Evolutionary conservation across 768 basidiomycete genomes (phyloP).

Genomic region (Boletus vermiculosoides): DNA sequence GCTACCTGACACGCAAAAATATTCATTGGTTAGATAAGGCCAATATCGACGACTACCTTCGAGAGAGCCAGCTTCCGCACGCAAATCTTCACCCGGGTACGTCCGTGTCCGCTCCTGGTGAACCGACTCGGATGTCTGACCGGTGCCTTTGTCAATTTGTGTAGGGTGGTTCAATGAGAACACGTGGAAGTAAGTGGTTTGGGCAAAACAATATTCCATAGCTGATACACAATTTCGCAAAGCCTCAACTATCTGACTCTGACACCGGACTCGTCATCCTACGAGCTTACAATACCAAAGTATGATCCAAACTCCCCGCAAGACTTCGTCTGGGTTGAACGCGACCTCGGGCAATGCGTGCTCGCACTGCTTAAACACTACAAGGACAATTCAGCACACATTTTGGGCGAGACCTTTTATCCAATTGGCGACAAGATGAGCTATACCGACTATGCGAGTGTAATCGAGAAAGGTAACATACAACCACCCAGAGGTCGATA

Average conservation of each 20-base stretch:
- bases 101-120: not conserved
- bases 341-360: slow-evolving; percentile 23
- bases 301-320: slow-evolving; percentile 19
- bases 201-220: not conserved
- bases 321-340: slow-evolving; percentile 25
- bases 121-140: no score
- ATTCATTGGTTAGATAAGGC: slow-evolving; percentile 21
- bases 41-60: slow-evolving; percentile 24
- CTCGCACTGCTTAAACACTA: slow-evolving; percentile 27
- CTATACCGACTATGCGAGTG: slow-evolving; percentile 14
- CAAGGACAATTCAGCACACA: slow-evolving; percentile 15
- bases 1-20: not conserved
- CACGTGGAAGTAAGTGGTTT: no score
- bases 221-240: not conserved
- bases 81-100: no score
- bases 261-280: slow-evolving; percentile 12
- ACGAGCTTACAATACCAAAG: slow-evolving; percentile 20
- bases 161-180: slow-evolving; percentile 22
- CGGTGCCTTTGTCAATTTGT: no score
- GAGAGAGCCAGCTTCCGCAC: slow-evolving; percentile 5
- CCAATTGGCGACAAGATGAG: slow-evolving; percentile 23
- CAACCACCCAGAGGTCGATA: not conserved
- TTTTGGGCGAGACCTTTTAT: slow-evolving; percentile 26
- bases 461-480: slow-evolving; percentile 19
- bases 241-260: slow-evolving; percentile 12